phyloP scores from a whole-genome alignment of 2,329 filamentous ascomycete species.

The Fusarium coffeatum region DNA sequence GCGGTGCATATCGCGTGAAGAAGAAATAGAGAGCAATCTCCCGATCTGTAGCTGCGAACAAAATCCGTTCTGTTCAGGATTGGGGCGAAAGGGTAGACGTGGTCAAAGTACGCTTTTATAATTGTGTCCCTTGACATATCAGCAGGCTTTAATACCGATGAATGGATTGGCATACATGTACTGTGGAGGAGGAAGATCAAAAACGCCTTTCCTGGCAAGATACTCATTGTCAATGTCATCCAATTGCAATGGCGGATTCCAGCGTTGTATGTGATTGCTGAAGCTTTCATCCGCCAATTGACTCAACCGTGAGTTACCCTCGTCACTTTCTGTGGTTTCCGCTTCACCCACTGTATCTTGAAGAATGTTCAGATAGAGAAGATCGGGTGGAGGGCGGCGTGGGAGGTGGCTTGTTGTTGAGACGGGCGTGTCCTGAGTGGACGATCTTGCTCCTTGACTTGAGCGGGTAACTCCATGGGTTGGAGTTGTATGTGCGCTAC shows the following conservation, averaged over 20 bases:
- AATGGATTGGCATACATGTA: slow-evolving; percentile 7
- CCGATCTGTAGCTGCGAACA: slow-evolving; percentile 10
- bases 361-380: slow-evolving; percentile 33
- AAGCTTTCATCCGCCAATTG: not conserved
- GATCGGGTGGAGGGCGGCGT: not conserved
- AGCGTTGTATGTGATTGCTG: slow-evolving; percentile 7
- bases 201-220: slow-evolving; percentile 33
- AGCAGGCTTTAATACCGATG: too few species aligned
- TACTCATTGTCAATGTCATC: slow-evolving; percentile 32
- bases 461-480: not conserved
- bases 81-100: slow-evolving; percentile 27
- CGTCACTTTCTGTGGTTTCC: accelerated
- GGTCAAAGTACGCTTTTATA: slow-evolving; percentile 28
- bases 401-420: not conserved
- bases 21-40: slow-evolving; percentile 23
- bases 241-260: slow-evolving; percentile 7
- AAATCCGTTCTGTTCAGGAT: slow-evolving; percentile 22
- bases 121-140: slow-evolving; percentile 17
- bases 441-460: not conserved
- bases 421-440: not conserved
- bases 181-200: slow-evolving; percentile 19
- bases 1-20: slow-evolving; percentile 10
- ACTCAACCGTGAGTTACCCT: not conserved
- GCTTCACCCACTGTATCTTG: slow-evolving; percentile 18
- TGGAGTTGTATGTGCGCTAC: not conserved